phyloP scores from a whole-genome alignment of 768 basidiomycete genomes.

The Auricularia heimuer region DNA sequence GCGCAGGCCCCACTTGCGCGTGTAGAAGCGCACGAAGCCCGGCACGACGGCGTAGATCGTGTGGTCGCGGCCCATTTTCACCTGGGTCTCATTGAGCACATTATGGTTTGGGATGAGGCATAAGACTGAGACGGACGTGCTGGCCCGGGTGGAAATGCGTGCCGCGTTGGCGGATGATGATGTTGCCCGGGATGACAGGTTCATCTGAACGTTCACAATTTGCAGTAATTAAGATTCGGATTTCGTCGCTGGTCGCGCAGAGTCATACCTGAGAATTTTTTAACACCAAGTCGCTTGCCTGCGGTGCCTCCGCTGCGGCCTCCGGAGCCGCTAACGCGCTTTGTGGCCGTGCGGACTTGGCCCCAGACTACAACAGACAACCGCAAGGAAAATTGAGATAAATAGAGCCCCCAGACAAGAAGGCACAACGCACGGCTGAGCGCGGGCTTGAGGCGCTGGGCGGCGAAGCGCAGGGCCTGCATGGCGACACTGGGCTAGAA shows the following conservation, averaged over 20 bases:
- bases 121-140: slow-evolving; percentile 47
- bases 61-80: slow-evolving; percentile 87
- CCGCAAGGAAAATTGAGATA: slow-evolving; percentile 17
- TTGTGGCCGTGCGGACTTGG: slow-evolving; percentile 87
- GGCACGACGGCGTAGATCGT: slow-evolving; percentile 86
- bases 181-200: slow-evolving; percentile 87
- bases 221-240: not conserved
- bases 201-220: slow-evolving; percentile 48
- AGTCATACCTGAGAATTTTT: slow-evolving; percentile 83
- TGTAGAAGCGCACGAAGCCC: slow-evolving; percentile 93
- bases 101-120: slow-evolving; percentile 4
- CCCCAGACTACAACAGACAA: slow-evolving; percentile 31
- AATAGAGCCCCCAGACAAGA: not conserved
- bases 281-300: slow-evolving; percentile 88
- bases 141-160: slow-evolving; percentile 89
- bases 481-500: not conserved
- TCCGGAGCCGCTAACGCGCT: slow-evolving; percentile 89
- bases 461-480: not conserved
- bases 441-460: not conserved
- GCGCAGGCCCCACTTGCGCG: slow-evolving; percentile 55
- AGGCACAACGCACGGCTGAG: not conserved
- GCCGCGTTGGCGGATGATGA: slow-evolving; percentile 91
- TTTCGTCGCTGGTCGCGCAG: too few relatives aligned
- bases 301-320: slow-evolving; percentile 89
- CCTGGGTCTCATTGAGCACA: slow-evolving; percentile 35